phyloP scores from a whole-genome alignment of 2,329 filamentous ascomycete species.

The Ploettnerulaceae sp. region DNA sequence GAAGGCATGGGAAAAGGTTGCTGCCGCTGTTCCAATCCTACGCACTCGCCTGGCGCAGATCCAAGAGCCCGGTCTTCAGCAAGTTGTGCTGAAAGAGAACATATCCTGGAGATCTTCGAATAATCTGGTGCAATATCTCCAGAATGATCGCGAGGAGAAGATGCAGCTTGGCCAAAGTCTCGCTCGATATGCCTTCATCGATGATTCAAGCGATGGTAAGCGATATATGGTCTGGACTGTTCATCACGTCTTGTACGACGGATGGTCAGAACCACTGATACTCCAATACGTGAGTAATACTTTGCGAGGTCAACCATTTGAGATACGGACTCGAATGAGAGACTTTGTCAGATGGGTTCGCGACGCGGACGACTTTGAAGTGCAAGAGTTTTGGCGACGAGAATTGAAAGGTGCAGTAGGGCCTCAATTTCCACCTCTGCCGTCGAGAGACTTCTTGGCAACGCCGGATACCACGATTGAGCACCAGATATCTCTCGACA shows the following conservation, averaged over 20 bases:
- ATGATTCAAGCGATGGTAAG: constrained; percentile 19
- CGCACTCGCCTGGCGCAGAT: constrained; percentile 35
- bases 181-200: constrained; percentile 24
- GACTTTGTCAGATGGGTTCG: constrained; percentile 46
- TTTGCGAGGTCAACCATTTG: constrained; percentile 20
- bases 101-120: constrained; percentile 21
- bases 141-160: constrained; percentile 16
- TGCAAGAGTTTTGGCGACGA: constrained; percentile 41
- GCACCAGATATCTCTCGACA: constrained; percentile 33
- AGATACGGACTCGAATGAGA: constrained; percentile 37
- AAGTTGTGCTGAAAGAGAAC: constrained; percentile 23
- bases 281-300: constrained; percentile 29
- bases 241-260: constrained; percentile 54
- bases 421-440: constrained; percentile 46
- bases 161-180: constrained; percentile 30
- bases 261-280: constrained; percentile 42
- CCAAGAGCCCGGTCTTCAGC: constrained; percentile 28
- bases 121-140: constrained; percentile 24
- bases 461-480: constrained; percentile 42
- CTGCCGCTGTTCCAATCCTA: constrained; percentile 32
- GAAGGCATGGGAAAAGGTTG: constrained; percentile 31
- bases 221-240: constrained; percentile 48
- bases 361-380: constrained; percentile 35
- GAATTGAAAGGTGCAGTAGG: constrained; percentile 42
- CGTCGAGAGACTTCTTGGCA: constrained; percentile 41